Evolutionary conservation across 148 eudicot species (phyloP), one percentile per base, ranked within the genome.

Genomic region (Camellia lanceoleosa): DNA sequence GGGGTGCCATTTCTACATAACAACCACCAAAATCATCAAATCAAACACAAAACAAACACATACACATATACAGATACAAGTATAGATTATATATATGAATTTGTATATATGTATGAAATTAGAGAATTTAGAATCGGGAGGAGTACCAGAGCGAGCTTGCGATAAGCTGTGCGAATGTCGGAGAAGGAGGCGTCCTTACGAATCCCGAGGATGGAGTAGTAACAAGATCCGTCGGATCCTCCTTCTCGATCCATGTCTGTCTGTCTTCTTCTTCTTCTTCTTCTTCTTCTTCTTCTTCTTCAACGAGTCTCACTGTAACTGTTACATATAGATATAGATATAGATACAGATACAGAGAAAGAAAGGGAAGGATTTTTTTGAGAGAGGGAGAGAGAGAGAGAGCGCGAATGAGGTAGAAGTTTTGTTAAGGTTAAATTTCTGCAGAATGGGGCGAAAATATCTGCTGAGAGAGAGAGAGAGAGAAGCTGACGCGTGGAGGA

Each of bases 111-210:
- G 16, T 7, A 16, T 16, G 38, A 30, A 30, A 30, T 30, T 30
- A 14, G 1, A 18, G 14, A 75, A 71, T 56, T 38, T 60, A 71
- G 59, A 68, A 61, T 55, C 30, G 1, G 42, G 44, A 14, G 54
- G 60, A 12, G n/a, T 86, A 95, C 98, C 78, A 93, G 87, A 68
- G 99, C 99, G n/a, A 93, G 99, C 68, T 91, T 93, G 72, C 95
- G 94, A 74, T 95, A 95, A 58, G 99, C 97, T 8, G 93, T 49
- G 6, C 93, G 94, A 61, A 95, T 83, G 58, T 95, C 94, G 23
- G 97, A 84, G 84, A 58, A 80, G 69, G 97, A 88, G 71, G 97
- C 93, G 19, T 86, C 94, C 54, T 76, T 89, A n/a, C 90, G 89
- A 73, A 95, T 72, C 49, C 95, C 97, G 4, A 95, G 93, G 12